Base-by-base conservation (phyloP, 768 basidiomycete species). In the Pisolithus albus region DNA sequence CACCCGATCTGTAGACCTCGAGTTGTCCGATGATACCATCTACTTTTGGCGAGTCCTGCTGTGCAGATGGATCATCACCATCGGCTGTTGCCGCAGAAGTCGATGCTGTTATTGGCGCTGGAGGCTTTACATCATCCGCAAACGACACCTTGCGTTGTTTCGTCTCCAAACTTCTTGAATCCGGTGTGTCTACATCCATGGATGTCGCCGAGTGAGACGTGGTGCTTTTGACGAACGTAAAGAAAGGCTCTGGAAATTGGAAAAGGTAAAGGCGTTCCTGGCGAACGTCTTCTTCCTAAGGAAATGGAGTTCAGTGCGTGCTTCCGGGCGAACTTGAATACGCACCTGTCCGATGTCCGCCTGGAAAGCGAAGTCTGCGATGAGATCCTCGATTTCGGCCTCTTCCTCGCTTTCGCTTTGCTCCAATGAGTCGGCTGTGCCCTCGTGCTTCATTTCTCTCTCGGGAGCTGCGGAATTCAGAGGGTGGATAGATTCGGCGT, bases 161-260 rank as follows among this genome's bases (percentile, higher is more conserved):
- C 53, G 55, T 24, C 54, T 58, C 45, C 50, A 65, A 50, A 34
- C 59, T 59, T 21, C 67, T 70, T 51, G 55, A 62, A 30, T 47
- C 56, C 1, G 58, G 47, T 15, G 19, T 58, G 49, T 74, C 70
- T 15, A 67, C 70, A 39, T 72, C 63, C 44, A 74, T 70, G 23
- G 64, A 61, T 8, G 65, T 69, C 16, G 59, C 58, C 47, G 70
- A 61, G 8, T 63, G 60, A 18, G 69, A 54, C 7, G 66, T 55
- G 7, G 63, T 49, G 52, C 71, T 61, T 7, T 78, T 70, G 2
- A 72, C 52, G 68, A 93, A 93, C 5, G 72, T 76, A 0, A 92
- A 92, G 67, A 96, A 93, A 0, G 90, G 88, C 8, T 74, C 65
- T 0, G 93, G 93, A 60, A 95, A 95, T 63, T 94, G 92, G 71